Evolutionary conservation across 495 filamentous ascomycete species (phyloP).

Genomic region (Aspergillus heteromorphus): DNA sequence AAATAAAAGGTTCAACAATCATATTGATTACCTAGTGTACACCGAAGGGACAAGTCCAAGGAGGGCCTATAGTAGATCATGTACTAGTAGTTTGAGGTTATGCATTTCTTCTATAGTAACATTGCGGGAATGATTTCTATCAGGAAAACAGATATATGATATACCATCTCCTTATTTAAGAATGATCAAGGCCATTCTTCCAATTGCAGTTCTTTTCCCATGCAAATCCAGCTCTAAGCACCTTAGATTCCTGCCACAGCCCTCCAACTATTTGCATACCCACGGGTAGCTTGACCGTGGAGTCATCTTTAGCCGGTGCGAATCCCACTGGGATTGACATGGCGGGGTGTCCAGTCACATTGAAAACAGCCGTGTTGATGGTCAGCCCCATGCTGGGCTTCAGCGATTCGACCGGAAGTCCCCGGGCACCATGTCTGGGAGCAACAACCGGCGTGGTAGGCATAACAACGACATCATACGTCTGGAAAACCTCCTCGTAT

Average conservation of each 20-base stretch:
- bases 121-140: too few relatives aligned
- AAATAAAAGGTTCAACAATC: too few relatives aligned
- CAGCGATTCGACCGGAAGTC: conserved; percentile 35
- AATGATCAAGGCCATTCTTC: conserved; percentile 26
- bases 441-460: conserved; percentile 42
- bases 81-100: too few relatives aligned
- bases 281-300: conserved; percentile 44
- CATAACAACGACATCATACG: conserved; percentile 44
- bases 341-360: conserved; percentile 54
- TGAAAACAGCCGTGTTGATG: conserved; percentile 52
- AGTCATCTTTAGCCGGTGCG: conserved; percentile 36
- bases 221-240: conserved; percentile 43
- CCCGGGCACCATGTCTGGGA: conserved; percentile 30
- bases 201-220: conserved; percentile 49
- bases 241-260: conserved; percentile 33
- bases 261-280: conserved; percentile 56
- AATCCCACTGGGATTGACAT: conserved; percentile 52
- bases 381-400: conserved; percentile 40
- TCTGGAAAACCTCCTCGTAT: conserved; percentile 38
- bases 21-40: too few relatives aligned
- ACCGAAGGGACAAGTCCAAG: too few relatives aligned
- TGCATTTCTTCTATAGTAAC: too few relatives aligned
- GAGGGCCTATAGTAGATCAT: too few relatives aligned
- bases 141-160: too few relatives aligned
- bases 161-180: too few relatives aligned